A percentile compares a stretch with the other conserved stretches of the same genome.
Evolutionary conservation across 2,329 filamentous ascomycete genomes (phyloP).

Genomic region (Fusarium sp.): DNA sequence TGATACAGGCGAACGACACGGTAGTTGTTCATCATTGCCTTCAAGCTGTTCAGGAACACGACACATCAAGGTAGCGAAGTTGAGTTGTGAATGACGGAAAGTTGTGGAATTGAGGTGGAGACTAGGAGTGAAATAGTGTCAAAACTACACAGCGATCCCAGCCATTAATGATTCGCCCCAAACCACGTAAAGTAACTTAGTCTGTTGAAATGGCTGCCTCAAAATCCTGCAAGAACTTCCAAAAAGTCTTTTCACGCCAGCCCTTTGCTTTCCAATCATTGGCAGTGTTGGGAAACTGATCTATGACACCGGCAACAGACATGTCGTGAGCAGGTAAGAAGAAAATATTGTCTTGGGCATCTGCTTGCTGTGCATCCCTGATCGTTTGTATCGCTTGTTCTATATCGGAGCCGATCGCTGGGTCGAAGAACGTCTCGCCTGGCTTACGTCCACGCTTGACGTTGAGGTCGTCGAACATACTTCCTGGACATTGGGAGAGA

Average conservation of each 20-base stretch:
- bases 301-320: slow-evolving; percentile 6
- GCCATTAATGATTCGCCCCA: no score
- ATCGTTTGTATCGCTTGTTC: slow-evolving; percentile 9
- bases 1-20: rapidly evolving
- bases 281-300: not conserved
- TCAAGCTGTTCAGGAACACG: not conserved
- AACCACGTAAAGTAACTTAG: no score
- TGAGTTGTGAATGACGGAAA: not conserved
- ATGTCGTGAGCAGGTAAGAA: slow-evolving; percentile 15
- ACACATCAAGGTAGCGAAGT: not conserved
- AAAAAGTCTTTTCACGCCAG: slow-evolving; percentile 13
- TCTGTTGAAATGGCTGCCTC: not conserved
- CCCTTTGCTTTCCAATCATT: slow-evolving; percentile 23
- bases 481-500: slow-evolving; percentile 10
- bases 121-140: no score
- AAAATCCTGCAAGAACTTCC: slow-evolving; percentile 22
- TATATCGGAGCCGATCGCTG: not conserved
- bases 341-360: slow-evolving; percentile 21
- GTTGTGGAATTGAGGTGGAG: not conserved
- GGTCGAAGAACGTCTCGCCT: slow-evolving; percentile 15
- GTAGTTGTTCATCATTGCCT: not conserved
- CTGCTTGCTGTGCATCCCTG: slow-evolving; percentile 9
- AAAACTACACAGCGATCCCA: not conserved
- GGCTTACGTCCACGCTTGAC: not conserved
- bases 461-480: not conserved